Base-by-base conservation (phyloP, 495 filamentous ascomycete genomes). In the Daldinia bambusicola region DNA sequence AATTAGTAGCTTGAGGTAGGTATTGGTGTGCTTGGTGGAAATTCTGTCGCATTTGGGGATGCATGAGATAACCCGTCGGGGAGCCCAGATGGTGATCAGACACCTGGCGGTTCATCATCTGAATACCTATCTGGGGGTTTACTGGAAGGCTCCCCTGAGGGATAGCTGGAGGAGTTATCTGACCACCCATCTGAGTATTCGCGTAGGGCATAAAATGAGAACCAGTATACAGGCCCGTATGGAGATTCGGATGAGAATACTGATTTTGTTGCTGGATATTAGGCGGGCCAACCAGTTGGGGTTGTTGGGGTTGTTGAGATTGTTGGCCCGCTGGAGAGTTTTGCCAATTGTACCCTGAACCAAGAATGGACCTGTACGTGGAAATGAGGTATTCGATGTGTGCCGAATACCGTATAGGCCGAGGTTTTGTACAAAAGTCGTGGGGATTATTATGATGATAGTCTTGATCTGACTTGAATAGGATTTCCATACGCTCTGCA, bases 381-480 rank as follows among this genome's bases (percentile, higher is more conserved):
- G 50, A 5, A 30, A 53, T 9, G 13, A 53, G 50, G 4, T 14
- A 31, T n/a, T 32, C 26, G 32, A 75, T 71, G 30, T 75, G 71
- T 0, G 50, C 43, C 2, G 58, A 40, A 51, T 77, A 77, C 10
- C 37, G 37, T 16, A 20, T 6, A 6, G 65, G 38, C n/a, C 31
- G 43, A 18, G 66, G 22, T 1, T 18, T 51, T 14, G 13, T 48
- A 26, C 20, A 20, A 34, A 69, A 69, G 7, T 55, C 57, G 16
- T 67, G 53, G 30, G 69, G 57, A 20, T 60, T 14, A 14, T 65
- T 60, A 8, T 50, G 59, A 26, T 78, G 74, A 31, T 20, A 55
- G 8, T 66, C 38, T 60, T 81, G 80, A 63, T 84, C 81, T 4
- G 61, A 40, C 9, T 56, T 56, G 60, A 86, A 86, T 1, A 80